phyloP scores from a whole-genome alignment of 2,329 filamentous ascomycete species.

The Hirsutella rhossiliensis region DNA sequence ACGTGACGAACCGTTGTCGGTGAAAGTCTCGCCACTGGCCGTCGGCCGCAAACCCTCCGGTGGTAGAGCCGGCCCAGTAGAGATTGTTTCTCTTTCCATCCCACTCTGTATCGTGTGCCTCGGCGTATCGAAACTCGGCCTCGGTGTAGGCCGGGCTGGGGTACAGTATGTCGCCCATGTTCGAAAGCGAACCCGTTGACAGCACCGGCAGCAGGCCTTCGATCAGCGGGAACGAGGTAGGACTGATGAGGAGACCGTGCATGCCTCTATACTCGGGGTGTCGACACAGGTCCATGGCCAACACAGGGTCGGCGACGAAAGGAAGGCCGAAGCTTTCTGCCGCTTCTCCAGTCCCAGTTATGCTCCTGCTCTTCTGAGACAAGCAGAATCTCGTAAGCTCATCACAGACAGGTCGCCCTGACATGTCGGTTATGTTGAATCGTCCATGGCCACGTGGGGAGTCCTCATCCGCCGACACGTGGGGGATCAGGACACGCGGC shows the following conservation, averaged over 20 bases:
- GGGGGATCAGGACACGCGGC: constrained; percentile 25
- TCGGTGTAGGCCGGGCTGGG: constrained; percentile 39
- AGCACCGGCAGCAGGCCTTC: constrained; percentile 32
- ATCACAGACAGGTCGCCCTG: constrained; percentile 16
- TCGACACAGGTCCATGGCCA: constrained; percentile 26
- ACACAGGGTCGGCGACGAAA: constrained; percentile 22
- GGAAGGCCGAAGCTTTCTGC: constrained; percentile 11
- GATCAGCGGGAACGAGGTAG: constrained; percentile 27
- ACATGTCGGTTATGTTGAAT: constrained; percentile 13
- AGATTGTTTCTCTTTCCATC: constrained; percentile 34
- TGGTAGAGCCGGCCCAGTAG: constrained; percentile 47
- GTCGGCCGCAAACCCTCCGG: constrained; percentile 28
- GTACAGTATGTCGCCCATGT: constrained; percentile 38
- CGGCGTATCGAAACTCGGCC: constrained; percentile 27
- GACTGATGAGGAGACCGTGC: constrained; percentile 33
- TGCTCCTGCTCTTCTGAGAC: too few relatives aligned
- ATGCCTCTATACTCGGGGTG: constrained; percentile 28
- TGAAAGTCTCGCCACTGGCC: constrained; percentile 30
- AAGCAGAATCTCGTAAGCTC: constrained; percentile 12
- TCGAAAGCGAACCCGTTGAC: constrained; percentile 29
- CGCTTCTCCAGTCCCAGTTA: neutral
- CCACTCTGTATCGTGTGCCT: constrained; percentile 30
- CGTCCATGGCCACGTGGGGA: too few relatives aligned
- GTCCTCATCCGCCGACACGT: neutral
- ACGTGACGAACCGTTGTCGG: constrained; percentile 31